Percentiles rank a stretch among this genome's conserved stretches.
phyloP scores from a whole-genome alignment of 73 alveolate species.

The Blepharisma japonicum region DNA sequence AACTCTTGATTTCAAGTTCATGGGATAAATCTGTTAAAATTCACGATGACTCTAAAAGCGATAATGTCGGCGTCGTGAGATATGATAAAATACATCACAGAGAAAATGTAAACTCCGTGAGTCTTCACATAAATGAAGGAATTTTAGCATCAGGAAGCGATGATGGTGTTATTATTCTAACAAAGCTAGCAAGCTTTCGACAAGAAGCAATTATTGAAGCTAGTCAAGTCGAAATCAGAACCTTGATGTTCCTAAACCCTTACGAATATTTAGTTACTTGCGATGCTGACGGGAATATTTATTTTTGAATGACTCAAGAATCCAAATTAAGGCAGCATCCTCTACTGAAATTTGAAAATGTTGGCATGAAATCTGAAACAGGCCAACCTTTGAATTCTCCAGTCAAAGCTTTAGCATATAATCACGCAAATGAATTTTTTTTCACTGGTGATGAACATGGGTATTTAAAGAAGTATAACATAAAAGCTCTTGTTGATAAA shows the following conservation, averaged over 20 bases:
- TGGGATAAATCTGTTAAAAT: slow-evolving; percentile 91
- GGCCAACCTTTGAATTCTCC: slow-evolving; percentile 86
- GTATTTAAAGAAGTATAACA: slow-evolving; percentile 88
- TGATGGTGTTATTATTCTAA: slow-evolving; percentile 90
- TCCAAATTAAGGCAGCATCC: slow-evolving; percentile 74
- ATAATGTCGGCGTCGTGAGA: slow-evolving; percentile 82
- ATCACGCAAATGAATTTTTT: slow-evolving; percentile 66
- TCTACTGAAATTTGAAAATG: slow-evolving; percentile 62
- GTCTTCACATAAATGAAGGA: slow-evolving; percentile 63
- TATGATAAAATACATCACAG: slow-evolving; percentile 86
- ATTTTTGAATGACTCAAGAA: slow-evolving; percentile 87
- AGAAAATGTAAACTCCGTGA: slow-evolving; percentile 81
- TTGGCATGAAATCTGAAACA: slow-evolving; percentile 79
- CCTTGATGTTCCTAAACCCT: slow-evolving; percentile 80
- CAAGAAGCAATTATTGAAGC: slow-evolving; percentile 85
- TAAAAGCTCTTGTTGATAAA: slow-evolving; percentile 63
- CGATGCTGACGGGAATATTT: slow-evolving; percentile 87
- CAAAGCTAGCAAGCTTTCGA: slow-evolving; percentile 85
- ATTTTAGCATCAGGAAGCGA: slow-evolving; percentile 90
- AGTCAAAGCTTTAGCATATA: slow-evolving; percentile 84
- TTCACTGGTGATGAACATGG: slow-evolving; percentile 98
- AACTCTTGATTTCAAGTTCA: slow-evolving; percentile 45
- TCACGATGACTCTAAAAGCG: slow-evolving; percentile 93
- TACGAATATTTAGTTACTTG: slow-evolving; percentile 80
- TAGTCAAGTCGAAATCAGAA: slow-evolving; percentile 72